Conservation (phyloP, 306 rosid species). For the Lathyrus tuberosus region DNA sequence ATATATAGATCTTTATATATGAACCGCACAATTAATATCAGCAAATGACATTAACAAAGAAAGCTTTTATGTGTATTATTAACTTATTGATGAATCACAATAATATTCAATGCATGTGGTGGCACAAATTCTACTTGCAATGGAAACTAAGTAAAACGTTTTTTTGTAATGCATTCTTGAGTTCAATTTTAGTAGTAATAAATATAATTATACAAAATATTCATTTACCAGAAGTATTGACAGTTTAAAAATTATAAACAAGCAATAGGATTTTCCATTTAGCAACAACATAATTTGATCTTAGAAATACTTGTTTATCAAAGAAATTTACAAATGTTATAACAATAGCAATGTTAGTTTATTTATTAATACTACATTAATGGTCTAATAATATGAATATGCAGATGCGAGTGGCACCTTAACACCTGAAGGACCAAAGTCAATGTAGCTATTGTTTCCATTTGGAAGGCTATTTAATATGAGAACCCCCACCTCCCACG, state of each 20-base stretch:
- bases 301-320: conserved; percentile 31
- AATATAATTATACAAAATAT: conserved; percentile 13
- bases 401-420: neutral
- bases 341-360: conserved; percentile 11
- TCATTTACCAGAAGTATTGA: conserved; percentile 17
- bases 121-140: conserved; percentile 20
- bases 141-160: neutral
- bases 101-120: conserved; percentile 9
- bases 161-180: conserved; percentile 16
- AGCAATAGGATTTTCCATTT: neutral
- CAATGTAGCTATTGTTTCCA: conserved; percentile 24
- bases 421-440: conserved; percentile 7
- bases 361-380: conserved; percentile 25
- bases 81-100: conserved; percentile 20
- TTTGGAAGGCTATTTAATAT: neutral
- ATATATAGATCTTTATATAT: neutral
- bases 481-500: neutral
- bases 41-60: conserved; percentile 20
- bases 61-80: neutral
- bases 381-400: conserved; percentile 20
- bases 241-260: neutral
- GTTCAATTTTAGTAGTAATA: conserved; percentile 17
- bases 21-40: conserved; percentile 4
- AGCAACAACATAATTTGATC: conserved; percentile 14
- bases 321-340: conserved; percentile 3